Conservation (phyloP, 2,329 filamentous ascomycete genomes). For the Microdochium paspali region DNA sequence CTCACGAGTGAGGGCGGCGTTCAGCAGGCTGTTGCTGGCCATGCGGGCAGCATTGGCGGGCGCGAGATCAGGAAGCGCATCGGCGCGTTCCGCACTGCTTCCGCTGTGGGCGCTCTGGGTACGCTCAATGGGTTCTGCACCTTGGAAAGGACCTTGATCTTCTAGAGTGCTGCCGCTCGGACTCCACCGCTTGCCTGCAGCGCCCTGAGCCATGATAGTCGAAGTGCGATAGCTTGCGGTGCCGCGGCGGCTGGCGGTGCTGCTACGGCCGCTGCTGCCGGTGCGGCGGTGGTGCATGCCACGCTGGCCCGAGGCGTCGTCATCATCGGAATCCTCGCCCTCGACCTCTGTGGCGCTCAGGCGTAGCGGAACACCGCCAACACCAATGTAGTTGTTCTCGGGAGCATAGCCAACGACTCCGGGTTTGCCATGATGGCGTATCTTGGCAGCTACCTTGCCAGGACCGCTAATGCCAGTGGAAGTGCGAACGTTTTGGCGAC, state of each 20-base stretch:
- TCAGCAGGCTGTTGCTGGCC: slow-evolving; percentile 48
- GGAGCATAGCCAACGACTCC: slow-evolving; percentile 72
- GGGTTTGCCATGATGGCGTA: slow-evolving; percentile 76
- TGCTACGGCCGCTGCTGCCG: slow-evolving; percentile 69
- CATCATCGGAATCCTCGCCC: slow-evolving; percentile 74
- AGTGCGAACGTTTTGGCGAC: slow-evolving; percentile 40
- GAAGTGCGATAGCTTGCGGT: slow-evolving; percentile 39
- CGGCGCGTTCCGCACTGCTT: slow-evolving; percentile 51
- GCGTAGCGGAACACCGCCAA: slow-evolving; percentile 77
- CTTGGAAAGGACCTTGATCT: slow-evolving; percentile 21
- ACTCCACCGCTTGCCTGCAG: slow-evolving; percentile 33
- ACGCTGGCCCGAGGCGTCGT: slow-evolving; percentile 43
- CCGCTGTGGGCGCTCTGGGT: slow-evolving; percentile 43
- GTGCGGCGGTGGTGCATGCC: slow-evolving; percentile 60
- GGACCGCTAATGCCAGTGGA: slow-evolving; percentile 53
- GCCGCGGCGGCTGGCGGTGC: slow-evolving; percentile 42
- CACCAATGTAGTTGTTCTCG: slow-evolving; percentile 63
- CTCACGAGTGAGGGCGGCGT: slow-evolving; percentile 50
- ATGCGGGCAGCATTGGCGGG: slow-evolving; percentile 32
- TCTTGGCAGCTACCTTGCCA: slow-evolving; percentile 71
- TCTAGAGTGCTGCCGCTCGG: slow-evolving; percentile 43
- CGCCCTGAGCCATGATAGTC: slow-evolving; percentile 29
- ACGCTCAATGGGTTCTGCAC: slow-evolving; percentile 16
- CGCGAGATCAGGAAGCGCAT: slow-evolving; percentile 47
- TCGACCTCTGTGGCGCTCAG: slow-evolving; percentile 94